Evolutionary conservation across 129 eudicot genomes (phyloP), one percentile per base, ranked within the genome.

Genomic region (Helianthus annuus): DNA sequence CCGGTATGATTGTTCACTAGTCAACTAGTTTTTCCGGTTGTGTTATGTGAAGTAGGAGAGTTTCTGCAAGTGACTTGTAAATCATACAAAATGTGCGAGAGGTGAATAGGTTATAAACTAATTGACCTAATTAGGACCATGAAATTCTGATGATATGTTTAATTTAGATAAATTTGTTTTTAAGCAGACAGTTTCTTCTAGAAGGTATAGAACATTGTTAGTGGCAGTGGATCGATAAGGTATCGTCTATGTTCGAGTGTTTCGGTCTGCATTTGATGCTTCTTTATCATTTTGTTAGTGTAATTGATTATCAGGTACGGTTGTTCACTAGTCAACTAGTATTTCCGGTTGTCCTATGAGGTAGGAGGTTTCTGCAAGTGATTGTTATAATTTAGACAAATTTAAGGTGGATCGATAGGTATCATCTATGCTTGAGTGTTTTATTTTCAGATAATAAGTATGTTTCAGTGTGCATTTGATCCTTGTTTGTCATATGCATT

Each of bases 41-140:
- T 40, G 45, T 40, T 40, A 6, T 6, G 45, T 40, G 45, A 40
- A 40, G 45, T 40, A 7, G 45, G 7, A 40, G 45, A 7, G 45
- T 40, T 40, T 40, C 45, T 40, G 9, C 45, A 40, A 40, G 45
- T 40, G 45, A 40, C 9, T 40, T 40, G 45, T 40, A 40, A 40
- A 5, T 40, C 5, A 40, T 6, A 40, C 45, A 40, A 5, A 40
- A 6, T 40, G 44, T 74, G 71, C n/a, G 38, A 64, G 64, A 74
- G 64, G 46, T 74, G 78, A 74, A 64, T 39, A 16, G 63, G 56
- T 56, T 22, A 12, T 12, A 42, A 38, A 16, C 24, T 4, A 45
- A 38, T 48, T 60, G 69, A 68, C 75, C 80, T 76, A 76, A 68
- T 58, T 7, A 51, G 77, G 61, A 73, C 62, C 34, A 10, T 51